Base-by-base conservation (phyloP, 2,329 filamentous ascomycete species). In the Emydomyces testavorans region DNA sequence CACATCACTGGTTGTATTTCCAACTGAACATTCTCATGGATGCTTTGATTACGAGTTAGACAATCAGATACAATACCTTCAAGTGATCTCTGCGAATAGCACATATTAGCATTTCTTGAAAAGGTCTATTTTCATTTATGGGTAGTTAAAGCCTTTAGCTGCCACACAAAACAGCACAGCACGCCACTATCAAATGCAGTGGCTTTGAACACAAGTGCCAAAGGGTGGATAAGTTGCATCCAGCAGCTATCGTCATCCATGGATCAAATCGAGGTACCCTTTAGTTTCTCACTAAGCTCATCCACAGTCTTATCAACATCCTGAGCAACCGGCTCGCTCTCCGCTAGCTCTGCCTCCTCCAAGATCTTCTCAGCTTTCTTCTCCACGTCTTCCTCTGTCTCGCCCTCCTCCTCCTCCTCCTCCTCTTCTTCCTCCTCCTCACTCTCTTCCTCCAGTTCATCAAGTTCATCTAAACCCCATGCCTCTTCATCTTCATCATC, bases 401-500 rank as follows among this genome's bases (percentile, higher is more conserved):
- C 80, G 4, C 80, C 79, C 20, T 79, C 76, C 11, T 82, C 81
- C 1, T 80, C 80, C 5, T 79, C 80, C 5, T 80, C 79, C 20
- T 79, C 76, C 11, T 80, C 80, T 10, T 81, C 82, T 2, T 82
- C 80, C 20, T 82, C 79, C 4, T 85, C 80, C 1, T 78, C 82
- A 10, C 79, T 77, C 7, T 79, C 76, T 43, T 87, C 85, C 57
- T 90, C 85, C 1, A 95, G 78, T 57, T 95, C 89, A 57, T 83
- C 84, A 37, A 94, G 76, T 60, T 84, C 84, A 62, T 94, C 90
- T 20, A 95, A 66, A 34, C 85, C 85, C 85, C 85, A 92, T 20
- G 80, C 78, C 52, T 88, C 83, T 64, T 94, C 88, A 36, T 83
- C 75, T 31, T 90, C 76, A 3, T 76, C 71, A 7, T 76, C 70